phyloP scores from a whole-genome alignment of 305 asterid species.

The Fraxinus baroniana region DNA sequence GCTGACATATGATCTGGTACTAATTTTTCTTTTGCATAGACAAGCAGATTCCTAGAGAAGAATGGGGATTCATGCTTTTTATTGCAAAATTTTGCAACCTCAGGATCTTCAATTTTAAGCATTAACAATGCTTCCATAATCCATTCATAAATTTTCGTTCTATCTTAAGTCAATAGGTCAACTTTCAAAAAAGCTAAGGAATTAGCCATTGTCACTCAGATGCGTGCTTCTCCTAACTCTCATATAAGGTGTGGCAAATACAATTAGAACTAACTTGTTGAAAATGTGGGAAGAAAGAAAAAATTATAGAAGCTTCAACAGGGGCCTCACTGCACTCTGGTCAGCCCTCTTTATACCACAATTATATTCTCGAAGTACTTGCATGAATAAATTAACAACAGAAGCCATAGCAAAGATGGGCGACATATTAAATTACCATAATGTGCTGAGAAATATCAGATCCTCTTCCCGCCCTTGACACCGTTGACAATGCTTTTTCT shows the following conservation, averaged over 20 bases:
- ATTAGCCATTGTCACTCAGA: background rate
- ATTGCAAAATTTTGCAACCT: background rate
- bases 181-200: background rate
- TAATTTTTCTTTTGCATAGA: background rate
- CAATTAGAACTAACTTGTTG: background rate
- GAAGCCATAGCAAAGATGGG: conserved; percentile 10
- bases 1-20: background rate
- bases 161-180: background rate
- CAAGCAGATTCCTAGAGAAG: background rate
- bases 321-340: background rate
- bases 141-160: background rate
- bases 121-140: background rate
- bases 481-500: conserved; percentile 66
- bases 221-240: background rate
- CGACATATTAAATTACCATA: conserved; percentile 43
- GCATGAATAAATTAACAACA: background rate
- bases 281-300: background rate
- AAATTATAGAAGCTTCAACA: background rate
- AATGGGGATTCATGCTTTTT: background rate
- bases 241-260: background rate
- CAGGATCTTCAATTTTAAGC: background rate
- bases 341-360: background rate
- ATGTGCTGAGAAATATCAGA: conserved; percentile 63
- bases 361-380: conserved; percentile 6
- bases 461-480: conserved; percentile 62